Base-by-base conservation (phyloP, 2,329 filamentous ascomycete genomes). In the Tolypocladium endophyticum region DNA sequence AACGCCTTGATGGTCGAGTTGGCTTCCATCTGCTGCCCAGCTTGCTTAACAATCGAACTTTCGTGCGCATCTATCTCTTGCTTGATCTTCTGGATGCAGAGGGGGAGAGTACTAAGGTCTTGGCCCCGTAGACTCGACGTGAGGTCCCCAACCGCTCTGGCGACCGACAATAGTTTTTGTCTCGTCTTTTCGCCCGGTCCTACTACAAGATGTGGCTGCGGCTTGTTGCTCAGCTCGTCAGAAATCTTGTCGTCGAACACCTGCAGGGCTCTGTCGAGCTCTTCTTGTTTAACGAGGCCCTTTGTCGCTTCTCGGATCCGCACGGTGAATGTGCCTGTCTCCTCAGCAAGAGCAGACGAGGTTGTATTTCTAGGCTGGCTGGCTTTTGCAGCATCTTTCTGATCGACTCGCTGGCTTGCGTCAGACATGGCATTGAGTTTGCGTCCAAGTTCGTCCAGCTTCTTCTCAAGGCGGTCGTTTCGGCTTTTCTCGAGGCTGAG, bases 401-500 rank as follows among this genome's bases (percentile, higher is more conserved):
- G 35, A 18, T n/a, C 28, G 7, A 14, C 45, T 54, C 20, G n/a
- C 25, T 28, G 6, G 39, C 33, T 47, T 9, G 52, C 36, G 8
- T 45, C 28, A 14, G n/a, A 4, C 30, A n/a, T 16, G 33, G 12
- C 28, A 23, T 35, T 64, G 18, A 61, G 35, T 23, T 39, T 62
- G 18, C 59, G 36, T 18, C 58, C 58, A 50, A 65, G 43, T 2
- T 70, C 62, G 11, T 70, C 66, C 9, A 69, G 58, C 36, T 65
- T 67, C 11, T 61, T 60, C 47, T 70, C 66, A 8, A 75, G 63
- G 11, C 45, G 58, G 7, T 64, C 61, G 36, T 55, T 61, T 45
- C 57, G 56, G 23, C 55, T 38, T 25, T 52, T 59, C 52, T 65
- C 59, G 2, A 14, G 20, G 3, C 43, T 35, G 16, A 63, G 50